Evolutionary conservation across 2,329 filamentous ascomycete species (phyloP).

Genomic region (Pestalotiopsis sp.): DNA sequence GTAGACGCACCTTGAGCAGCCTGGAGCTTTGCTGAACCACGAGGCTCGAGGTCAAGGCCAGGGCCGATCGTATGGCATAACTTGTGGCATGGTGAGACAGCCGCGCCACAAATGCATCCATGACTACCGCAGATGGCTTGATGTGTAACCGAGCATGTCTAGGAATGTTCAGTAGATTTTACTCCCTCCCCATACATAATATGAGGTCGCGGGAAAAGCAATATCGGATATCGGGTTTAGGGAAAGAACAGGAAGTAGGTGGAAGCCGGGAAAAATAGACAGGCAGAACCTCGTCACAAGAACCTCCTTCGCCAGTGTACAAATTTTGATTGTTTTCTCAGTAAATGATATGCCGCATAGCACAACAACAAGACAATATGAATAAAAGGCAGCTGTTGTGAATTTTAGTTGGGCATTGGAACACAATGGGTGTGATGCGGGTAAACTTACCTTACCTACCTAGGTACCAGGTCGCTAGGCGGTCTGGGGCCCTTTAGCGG

Average conservation of each 20-base stretch:
- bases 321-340: neutral
- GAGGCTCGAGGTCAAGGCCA: constrained; percentile 82
- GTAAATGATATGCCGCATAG: neutral
- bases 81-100: constrained; percentile 76
- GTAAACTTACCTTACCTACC: neutral
- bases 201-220: neutral
- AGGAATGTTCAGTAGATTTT: neutral
- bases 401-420: neutral
- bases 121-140: constrained; percentile 39
- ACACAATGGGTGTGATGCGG: neutral
- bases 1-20: constrained; percentile 61
- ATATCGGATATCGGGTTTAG: neutral
- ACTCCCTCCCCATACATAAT: neutral
- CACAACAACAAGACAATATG: neutral
- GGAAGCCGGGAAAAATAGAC: neutral
- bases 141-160: constrained; percentile 13
- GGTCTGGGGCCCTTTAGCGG: neutral
- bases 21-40: constrained; percentile 81
- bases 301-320: neutral
- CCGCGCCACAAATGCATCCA: constrained; percentile 66
- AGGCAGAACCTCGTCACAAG: neutral
- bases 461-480: neutral
- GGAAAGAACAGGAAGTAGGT: neutral
- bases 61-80: constrained; percentile 86
- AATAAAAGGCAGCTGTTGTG: neutral